Percentiles rank a stretch among this genome's conserved stretches.
Conservation (phyloP, 495 filamentous ascomycete genomes). For the Aspergillus coremiiformis region DNA sequence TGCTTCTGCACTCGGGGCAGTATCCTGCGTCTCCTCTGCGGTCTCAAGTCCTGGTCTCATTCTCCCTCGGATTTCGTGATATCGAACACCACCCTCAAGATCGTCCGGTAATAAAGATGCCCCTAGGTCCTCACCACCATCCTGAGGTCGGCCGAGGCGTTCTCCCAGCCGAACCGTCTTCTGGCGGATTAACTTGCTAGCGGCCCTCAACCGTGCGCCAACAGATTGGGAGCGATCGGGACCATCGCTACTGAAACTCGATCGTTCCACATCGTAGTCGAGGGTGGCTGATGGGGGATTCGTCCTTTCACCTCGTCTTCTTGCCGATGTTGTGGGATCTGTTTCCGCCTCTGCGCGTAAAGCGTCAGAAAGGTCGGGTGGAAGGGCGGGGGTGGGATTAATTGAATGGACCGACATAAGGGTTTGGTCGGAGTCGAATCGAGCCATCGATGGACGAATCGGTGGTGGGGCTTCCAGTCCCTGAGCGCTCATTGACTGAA, state of each 20-base stretch:
- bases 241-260: slow-evolving; percentile 1
- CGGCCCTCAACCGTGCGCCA: slow-evolving; percentile 25
- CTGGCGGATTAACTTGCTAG: slow-evolving; percentile 30
- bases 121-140: slow-evolving; percentile 33
- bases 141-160: slow-evolving; percentile 32
- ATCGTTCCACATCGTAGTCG: slow-evolving; percentile 13
- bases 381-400: slow-evolving; percentile 5
- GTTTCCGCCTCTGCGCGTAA: not conserved
- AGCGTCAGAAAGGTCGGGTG: slow-evolving; percentile 1
- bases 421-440: slow-evolving; percentile 15
- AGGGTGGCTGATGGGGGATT: not conserved
- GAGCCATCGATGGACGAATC: slow-evolving; percentile 9
- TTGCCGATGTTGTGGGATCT: not conserved
- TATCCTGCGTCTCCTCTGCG: slow-evolving; percentile 15
- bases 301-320: not conserved
- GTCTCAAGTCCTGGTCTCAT: slow-evolving; percentile 17
- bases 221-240: slow-evolving; percentile 16
- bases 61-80: slow-evolving; percentile 17
- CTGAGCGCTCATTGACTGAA: slow-evolving; percentile 15
- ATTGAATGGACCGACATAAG: slow-evolving; percentile 10
- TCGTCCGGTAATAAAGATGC: slow-evolving; percentile 31
- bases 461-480: slow-evolving; percentile 1
- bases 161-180: slow-evolving; percentile 30
- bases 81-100: slow-evolving; percentile 21
- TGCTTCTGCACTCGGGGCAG: slow-evolving; percentile 31